Evolutionary conservation across 768 basidiomycete genomes (phyloP).

Genomic region (Hericium rajendrae): DNA sequence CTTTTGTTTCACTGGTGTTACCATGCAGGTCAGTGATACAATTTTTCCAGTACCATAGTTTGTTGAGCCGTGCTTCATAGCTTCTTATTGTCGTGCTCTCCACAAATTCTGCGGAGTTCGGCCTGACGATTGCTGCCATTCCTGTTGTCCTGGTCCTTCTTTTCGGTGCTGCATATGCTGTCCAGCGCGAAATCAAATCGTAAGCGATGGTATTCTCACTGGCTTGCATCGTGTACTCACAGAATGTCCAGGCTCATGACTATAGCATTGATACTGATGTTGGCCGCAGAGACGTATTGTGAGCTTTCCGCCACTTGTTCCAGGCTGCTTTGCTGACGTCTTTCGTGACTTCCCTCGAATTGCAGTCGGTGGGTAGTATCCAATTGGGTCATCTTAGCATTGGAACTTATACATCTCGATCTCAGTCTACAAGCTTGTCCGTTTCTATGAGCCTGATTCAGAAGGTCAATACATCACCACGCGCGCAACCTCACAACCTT

Average conservation of each 20-base stretch:
- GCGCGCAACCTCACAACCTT: slow-evolving; percentile 73
- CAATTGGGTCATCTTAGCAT: not conserved
- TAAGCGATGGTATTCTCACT: slow-evolving; percentile 21
- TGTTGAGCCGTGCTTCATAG: slow-evolving; percentile 27
- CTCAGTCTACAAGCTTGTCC: slow-evolving; percentile 75
- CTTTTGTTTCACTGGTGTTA: slow-evolving; percentile 80
- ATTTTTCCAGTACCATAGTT: not conserved
- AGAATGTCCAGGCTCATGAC: slow-evolving; percentile 51
- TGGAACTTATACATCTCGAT: not conserved
- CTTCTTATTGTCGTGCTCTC: slow-evolving; percentile 72
- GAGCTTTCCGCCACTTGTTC: slow-evolving; percentile 20
- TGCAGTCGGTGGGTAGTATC: not conserved
- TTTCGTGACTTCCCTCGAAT: too few species aligned
- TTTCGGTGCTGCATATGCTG: slow-evolving; percentile 54
- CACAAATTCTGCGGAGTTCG: slow-evolving; percentile 63
- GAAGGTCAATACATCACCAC: slow-evolving; percentile 53
- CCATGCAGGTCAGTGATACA: slow-evolving; percentile 59
- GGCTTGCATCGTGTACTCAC: not conserved
- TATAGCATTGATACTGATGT: slow-evolving; percentile 63
- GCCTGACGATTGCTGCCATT: slow-evolving; percentile 73
- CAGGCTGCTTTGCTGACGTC: not conserved
- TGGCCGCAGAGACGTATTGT: slow-evolving; percentile 73
- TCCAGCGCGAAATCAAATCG: slow-evolving; percentile 77
- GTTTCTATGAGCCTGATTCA: slow-evolving; percentile 64
- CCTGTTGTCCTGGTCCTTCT: slow-evolving; percentile 67